Evolutionary conservation across 2,329 filamentous ascomycete genomes (phyloP), one percentile per base, ranked within the genome.

Genomic region (Diaporthe amygdali): DNA sequence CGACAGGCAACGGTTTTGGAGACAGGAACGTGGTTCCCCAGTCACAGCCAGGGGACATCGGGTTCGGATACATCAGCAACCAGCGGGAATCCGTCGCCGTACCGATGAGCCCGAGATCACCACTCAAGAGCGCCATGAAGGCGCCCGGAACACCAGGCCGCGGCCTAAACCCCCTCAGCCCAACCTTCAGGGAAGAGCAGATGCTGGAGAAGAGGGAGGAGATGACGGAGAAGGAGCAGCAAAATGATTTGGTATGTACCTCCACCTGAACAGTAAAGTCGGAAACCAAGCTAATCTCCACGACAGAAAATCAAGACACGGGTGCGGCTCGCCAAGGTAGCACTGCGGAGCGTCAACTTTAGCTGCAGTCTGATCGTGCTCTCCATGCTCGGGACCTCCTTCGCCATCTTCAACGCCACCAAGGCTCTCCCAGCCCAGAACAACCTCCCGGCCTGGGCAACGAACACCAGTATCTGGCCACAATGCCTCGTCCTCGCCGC

Each of bases 281-380:
- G 15, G 5, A 47, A 27, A 22, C 39, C 15, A 37, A 68, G 78
- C 76, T 80, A 76, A 82, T 76, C 76, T 68, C 34, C 51, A 5
- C 8, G 71, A 56, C 79, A 97, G 96, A 97, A 93, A 92, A 90
- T 97, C 81, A 98, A 98, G 85, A 92, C 92, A 44, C 91, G 94
- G 76, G 95, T 98, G 41, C 91, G 96, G 56, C 88, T 98, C 82
- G 96, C 96, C 76, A 99, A 99, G 86, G 92, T 98, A 77, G 90
- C 97, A 74, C 91, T 99, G n/a, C 93, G 96, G 75, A 93, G 94
- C 70, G 93, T 98, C 84, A 98, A 96, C 87, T 98, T 99, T 82
- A 95, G 94, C 82, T 99, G 96, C 87, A 96, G 94, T 81, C 88
- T 98, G 72, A 98, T 99, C 80, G 94, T 99, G 75, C 89, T 99